phyloP scores from a whole-genome alignment of 208 protist species.

The Trichomonas tenax region DNA sequence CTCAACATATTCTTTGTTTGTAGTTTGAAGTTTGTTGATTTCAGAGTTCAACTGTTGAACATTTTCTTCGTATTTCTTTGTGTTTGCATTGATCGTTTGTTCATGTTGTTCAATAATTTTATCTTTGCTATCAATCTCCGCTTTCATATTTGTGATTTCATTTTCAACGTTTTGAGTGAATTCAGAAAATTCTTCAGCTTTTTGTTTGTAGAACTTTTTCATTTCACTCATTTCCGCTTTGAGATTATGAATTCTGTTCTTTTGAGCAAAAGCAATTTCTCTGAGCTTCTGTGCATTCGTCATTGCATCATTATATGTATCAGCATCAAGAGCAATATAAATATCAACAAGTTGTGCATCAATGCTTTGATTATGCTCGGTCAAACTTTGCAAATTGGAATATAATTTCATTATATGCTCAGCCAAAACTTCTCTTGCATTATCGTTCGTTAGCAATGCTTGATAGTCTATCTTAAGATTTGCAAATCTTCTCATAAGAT shows the following conservation, averaged over 20 bases:
- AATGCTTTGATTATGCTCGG: neutral
- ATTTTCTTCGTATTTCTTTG: neutral
- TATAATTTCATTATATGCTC: neutral
- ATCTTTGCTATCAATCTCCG: neutral
- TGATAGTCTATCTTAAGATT: neutral
- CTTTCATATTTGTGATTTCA: neutral
- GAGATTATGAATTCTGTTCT: neutral
- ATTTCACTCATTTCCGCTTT: neutral
- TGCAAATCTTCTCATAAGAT: neutral
- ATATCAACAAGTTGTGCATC: neutral
- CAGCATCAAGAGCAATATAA: neutral
- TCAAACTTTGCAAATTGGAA: neutral
- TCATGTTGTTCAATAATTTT: neutral
- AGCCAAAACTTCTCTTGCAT: neutral
- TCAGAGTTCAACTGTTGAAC: neutral
- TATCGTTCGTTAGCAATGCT: neutral
- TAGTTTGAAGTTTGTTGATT: neutral
- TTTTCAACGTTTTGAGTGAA: neutral
- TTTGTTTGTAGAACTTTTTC: neutral
- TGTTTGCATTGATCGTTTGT: neutral
- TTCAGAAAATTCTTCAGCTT: neutral
- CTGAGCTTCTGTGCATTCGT: neutral
- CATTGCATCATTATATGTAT: neutral
- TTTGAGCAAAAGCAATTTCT: neutral
- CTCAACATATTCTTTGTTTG: neutral